These are phyloP conservation scores for Parietichytrium sp. DNA, from an alignment of 108 stramenopile species.

Conservation along the genomic window DNA sequence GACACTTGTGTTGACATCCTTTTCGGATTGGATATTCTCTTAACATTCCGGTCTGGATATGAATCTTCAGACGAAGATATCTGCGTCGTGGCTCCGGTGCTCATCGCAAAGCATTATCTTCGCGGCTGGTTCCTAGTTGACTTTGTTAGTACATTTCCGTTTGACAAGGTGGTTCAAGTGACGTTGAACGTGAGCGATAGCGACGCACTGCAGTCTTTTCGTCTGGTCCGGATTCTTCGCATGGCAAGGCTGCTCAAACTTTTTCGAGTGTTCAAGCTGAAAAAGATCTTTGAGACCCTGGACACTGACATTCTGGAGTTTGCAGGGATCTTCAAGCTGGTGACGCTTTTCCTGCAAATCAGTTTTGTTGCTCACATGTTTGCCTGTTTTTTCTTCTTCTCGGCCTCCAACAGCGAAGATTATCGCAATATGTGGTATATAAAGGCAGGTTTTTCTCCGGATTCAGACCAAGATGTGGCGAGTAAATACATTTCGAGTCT, in stretches of 20 bases:
- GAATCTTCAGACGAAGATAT: constrained; percentile 40
- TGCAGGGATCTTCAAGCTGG: constrained; percentile 17
- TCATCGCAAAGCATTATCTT: constrained; percentile 49
- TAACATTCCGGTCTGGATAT: constrained; percentile 54
- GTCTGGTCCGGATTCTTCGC: constrained; percentile 51
- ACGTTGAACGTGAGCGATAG: not conserved
- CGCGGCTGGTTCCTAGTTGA: constrained; percentile 51
- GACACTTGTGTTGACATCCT: constrained; percentile 46
- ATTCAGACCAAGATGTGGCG: not conserved
- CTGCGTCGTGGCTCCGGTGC: constrained; percentile 39
- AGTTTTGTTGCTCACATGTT: constrained; percentile 53
- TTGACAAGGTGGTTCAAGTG: constrained; percentile 42
- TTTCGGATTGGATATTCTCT: constrained; percentile 54
- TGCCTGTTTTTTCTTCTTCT: constrained; percentile 52
- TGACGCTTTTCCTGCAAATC: constrained; percentile 49
- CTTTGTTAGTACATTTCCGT: constrained; percentile 55
- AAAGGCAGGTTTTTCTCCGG: not conserved
- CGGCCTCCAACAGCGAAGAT: not conserved
- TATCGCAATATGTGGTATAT: not conserved
- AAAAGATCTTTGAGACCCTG: not conserved
- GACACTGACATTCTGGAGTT: constrained; percentile 8
- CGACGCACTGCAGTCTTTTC: constrained; percentile 42
- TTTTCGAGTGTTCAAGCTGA: constrained; percentile 48
- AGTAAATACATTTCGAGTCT: constrained; percentile 56
- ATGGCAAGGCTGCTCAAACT: constrained; percentile 52